Evolutionary conservation across 495 filamentous ascomycete species (phyloP), one percentile per base, ranked within the genome.

Genomic region (Aspergillus coremiiformis): DNA sequence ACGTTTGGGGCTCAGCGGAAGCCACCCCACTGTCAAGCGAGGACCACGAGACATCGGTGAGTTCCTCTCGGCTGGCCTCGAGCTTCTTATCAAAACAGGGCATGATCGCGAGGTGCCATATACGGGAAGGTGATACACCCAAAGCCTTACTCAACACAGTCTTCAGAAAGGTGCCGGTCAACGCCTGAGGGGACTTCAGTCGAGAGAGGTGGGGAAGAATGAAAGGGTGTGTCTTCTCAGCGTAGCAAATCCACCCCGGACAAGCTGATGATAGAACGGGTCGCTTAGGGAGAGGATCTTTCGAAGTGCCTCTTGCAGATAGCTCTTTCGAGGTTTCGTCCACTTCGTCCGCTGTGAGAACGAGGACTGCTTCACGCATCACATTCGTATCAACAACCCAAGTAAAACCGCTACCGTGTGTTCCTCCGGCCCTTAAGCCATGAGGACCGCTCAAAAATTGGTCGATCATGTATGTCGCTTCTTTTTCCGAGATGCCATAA

Each of bases 21-120:
- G 39, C 6, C 32, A 9, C 37, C 19, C 44, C 19, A 47, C 33
- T 42, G 7, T 47, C 47, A 15, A 29, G 29, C 27, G 33, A 27
- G 44, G 66, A 66, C 93, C 94, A 97, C 20, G 82, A 78, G 0
- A 78, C 66, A 62, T 90, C 85, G 3, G 93, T 98, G 29, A 98
- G 78, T 64, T 98, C 94, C 63, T 87, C 86, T 19, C 93, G 84
- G 49, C 89, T 93, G 7, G 92, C 93, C 68, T 98, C 93, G 12
- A 98, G 81, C 68, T 98, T 98, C 72, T 98, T 98, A 71, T 98
- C 93, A 64, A 98, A 98, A 66, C 93, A 98, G 20, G 93, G 93
- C 94, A 97, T 97, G 29, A 98, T 74, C 4, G 90, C 88, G 35
- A 96, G 65, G 64, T 96, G 88, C 88, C 93, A 98, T 64, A 97